Base-by-base conservation (phyloP, 2,329 filamentous ascomycete genomes). In the Fusarium penzigii region DNA sequence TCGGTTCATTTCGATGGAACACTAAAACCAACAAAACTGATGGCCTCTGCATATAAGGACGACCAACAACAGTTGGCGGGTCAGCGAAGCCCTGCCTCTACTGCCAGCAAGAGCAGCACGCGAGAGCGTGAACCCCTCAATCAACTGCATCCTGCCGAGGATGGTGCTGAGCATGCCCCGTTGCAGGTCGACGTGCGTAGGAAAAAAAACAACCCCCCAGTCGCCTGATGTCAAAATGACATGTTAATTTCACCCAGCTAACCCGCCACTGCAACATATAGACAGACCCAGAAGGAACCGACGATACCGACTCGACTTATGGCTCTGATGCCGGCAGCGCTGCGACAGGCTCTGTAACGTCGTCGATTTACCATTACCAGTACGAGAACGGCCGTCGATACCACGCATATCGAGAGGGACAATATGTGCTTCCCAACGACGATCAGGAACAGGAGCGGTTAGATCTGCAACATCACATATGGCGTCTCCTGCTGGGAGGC, bases 341-440 rank as follows among this genome's bases (percentile, higher is more conserved):
- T n/a, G 64, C 64, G 47, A 74, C 70, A 0, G 64, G 59, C 12
- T 71, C 69, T 7, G 46, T 78, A 43, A 70, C 71, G 5, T 78
- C 75, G 11, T 76, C 74, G 51, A 72, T 78, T 42, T 71, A 65
- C 51, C 59, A 76, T 42, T 78, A 77, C n/a, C 57, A 61, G 13
- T 63, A 61, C 40, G 65, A 71, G 38, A 61, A 72, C 50, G 68
- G 68, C 8, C 64, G 68, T 11, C 63, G 66, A 2, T 70, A 70
- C 20, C 65, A 71, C 49, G 69, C 67, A 3, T 74, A 68, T 47
- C 59, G 65, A 29, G 52, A 64, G n/a, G 67, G 69, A 2, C 53
- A 58, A 51, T 70, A 60, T 25, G 55, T 62, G 6, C 52, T 63
- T 7, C 68, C 68, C 0, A 70, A 70, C 9, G 67, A 70, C 10